Percentiles rank a stretch among this genome's conserved stretches.
phyloP scores from a whole-genome alignment of 2,329 filamentous ascomycete genomes.

The Talaromyces islandicus region DNA sequence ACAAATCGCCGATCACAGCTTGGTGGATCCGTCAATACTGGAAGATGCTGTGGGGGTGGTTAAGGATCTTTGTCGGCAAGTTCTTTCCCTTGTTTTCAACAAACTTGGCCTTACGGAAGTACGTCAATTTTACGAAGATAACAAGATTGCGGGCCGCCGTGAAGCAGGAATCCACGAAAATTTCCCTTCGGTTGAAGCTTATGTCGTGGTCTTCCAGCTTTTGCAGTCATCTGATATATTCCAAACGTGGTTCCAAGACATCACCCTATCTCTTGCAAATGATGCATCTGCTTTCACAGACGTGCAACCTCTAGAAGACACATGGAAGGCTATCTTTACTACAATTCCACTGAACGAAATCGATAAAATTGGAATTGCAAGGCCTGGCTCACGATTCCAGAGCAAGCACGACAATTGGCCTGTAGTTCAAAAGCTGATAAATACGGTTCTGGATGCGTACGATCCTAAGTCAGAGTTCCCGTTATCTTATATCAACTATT shows the following conservation, averaged over 20 bases:
- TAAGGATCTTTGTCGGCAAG: conserved; percentile 26
- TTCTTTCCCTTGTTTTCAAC: conserved; percentile 30
- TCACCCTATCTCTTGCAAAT: conserved; percentile 33
- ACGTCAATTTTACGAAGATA: conserved; percentile 40
- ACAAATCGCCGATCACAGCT: conserved; percentile 30
- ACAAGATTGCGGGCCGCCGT: conserved; percentile 32
- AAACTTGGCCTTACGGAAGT: conserved; percentile 31
- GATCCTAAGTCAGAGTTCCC: conserved; percentile 32
- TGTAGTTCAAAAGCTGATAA: conserved; percentile 41
- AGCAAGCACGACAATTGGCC: conserved; percentile 45
- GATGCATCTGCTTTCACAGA: conserved; percentile 27
- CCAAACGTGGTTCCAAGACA: conserved; percentile 37
- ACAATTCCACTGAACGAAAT: conserved; percentile 51
- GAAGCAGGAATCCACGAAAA: conserved; percentile 45
- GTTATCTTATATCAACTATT: conserved; percentile 50
- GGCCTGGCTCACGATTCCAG: conserved; percentile 35
- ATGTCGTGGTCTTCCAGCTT: conserved; percentile 43
- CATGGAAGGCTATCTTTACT: conserved; percentile 44
- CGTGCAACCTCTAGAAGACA: conserved; percentile 27
- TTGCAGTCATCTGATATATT: conserved; percentile 26
- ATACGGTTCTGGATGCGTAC: conserved; percentile 44
- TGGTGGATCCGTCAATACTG: conserved; percentile 19
- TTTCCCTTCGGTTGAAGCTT: conserved; percentile 38
- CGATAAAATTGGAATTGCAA: conserved; percentile 43
- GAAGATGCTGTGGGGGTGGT: conserved; percentile 25